Evolutionary conservation across 148 eudicot species (phyloP), one percentile per base, ranked within the genome.

Genomic region (Rhododendron ferrugineum): DNA sequence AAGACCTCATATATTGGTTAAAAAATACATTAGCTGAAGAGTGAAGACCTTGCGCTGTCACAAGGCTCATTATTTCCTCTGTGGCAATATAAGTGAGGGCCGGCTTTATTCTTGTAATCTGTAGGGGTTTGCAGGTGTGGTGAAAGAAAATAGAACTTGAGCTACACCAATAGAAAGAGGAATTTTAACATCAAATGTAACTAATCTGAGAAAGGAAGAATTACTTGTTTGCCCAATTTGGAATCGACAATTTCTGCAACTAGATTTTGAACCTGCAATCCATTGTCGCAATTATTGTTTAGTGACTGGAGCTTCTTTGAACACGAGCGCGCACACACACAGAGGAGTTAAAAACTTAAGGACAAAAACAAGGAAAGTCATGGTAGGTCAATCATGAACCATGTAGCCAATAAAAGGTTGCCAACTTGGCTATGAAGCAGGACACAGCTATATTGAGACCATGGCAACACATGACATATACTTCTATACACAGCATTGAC

Each of bases 41-140:
- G 47, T 60, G 46, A 81, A 84, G 84, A 97, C 99, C 98, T 86
- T 97, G 98, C 78, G 96, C 94, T 34, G 98, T 97, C 73, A 97
- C 99, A 84, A 94, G 98, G 91, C 98, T 95, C 99, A 97, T 97
- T 83, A 97, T 88, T 93, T 97, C 98, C 90, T 95, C 98, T 26
- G 99, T 91, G 18, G 98, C 94, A 89, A 95, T 95, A 72, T 90
- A 97, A 72, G 94, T 93, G 86, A 95, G 95, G 34, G 92, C 84
- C 10, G 98, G 96, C 89, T 93, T 97, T 84, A 93, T 91, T 84
- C 88, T 90, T 84, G 95, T 87, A 78, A 97, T 93, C 99, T 97
- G 91, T 79, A 88, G 60, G 85, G 73, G 37, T 79, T 83, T 50
- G 40, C 75, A 80, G 58, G 46, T 22, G 80, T 75, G 83, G 44